Percentiles rank a stretch among this genome's conserved stretches.
Conservation (phyloP, 345 rosid species). For the Rhizophora apiculata region DNA sequence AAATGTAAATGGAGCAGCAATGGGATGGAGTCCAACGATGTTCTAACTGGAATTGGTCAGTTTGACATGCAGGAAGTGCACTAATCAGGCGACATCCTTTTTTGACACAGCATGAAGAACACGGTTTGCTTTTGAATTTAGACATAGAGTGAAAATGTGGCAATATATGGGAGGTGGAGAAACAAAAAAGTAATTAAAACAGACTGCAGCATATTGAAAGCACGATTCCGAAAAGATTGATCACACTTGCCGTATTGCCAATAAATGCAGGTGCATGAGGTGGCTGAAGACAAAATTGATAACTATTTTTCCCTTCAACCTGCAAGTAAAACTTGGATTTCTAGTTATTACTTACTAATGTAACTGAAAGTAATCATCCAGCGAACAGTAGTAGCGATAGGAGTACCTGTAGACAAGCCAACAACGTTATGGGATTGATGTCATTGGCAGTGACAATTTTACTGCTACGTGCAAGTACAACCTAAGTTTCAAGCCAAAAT, state of each 20-base stretch:
- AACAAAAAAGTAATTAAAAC: too few species aligned
- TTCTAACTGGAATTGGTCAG: too few species aligned
- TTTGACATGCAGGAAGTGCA: background rate
- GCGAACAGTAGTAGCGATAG: slow-evolving; percentile 1
- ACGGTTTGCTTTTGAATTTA: background rate
- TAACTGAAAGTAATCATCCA: slow-evolving; percentile 2
- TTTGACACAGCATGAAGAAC: background rate
- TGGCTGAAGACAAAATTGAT: slow-evolving; percentile 91
- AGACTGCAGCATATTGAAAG: background rate
- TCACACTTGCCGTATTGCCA: slow-evolving; percentile 71
- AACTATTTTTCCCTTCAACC: slow-evolving; percentile 79
- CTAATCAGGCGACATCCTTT: background rate
- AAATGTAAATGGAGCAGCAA: too few species aligned
- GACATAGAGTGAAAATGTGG: slow-evolving; percentile 1
- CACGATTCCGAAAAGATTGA: slow-evolving; percentile 1
- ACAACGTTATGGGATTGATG: slow-evolving; percentile 74
- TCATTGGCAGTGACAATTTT: slow-evolving; percentile 56
- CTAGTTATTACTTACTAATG: background rate
- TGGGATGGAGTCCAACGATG: too few species aligned
- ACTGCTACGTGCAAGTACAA: slow-evolving; percentile 86
- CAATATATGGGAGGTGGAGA: too few species aligned
- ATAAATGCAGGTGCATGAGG: slow-evolving; percentile 82
- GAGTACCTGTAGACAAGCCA: slow-evolving; percentile 76
- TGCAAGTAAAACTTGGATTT: slow-evolving; percentile 22
- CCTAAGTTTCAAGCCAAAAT: slow-evolving; percentile 41